These are phyloP conservation scores for Paxillus involutus DNA, from an alignment of 768 basidiomycete genomes.

Conservation along the genomic window DNA sequence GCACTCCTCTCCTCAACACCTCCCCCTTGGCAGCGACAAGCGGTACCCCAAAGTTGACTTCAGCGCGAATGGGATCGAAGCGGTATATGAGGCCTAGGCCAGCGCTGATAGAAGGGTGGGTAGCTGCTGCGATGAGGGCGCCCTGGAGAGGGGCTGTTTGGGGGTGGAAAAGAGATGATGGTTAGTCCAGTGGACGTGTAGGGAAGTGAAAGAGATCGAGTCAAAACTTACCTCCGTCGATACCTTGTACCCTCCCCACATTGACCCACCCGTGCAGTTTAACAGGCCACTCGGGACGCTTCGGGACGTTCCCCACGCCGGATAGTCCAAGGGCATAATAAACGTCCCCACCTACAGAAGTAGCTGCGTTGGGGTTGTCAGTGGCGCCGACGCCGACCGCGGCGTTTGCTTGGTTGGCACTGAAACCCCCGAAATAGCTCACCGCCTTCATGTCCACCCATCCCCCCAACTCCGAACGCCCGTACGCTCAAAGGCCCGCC, in stretches of 20 bases:
- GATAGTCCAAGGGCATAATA: conserved; percentile 79
- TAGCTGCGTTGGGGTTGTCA: conserved; percentile 45
- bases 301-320: conserved; percentile 71
- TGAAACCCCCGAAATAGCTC: conserved; percentile 21
- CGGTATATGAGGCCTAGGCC: conserved; percentile 84
- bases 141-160: conserved; percentile 7
- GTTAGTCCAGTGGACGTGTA: neutral
- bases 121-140: conserved; percentile 17
- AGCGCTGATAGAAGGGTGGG: conserved; percentile 63
- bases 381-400: neutral
- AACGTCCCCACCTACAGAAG: conserved; percentile 81
- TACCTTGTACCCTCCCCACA: conserved; percentile 67
- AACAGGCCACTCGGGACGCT: conserved; percentile 78
- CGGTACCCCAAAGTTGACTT: conserved; percentile 87
- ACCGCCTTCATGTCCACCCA: conserved; percentile 81
- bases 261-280: conserved; percentile 83
- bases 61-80: conserved; percentile 81
- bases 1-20: conserved; percentile 65
- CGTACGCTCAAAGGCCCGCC: conserved; percentile 89
- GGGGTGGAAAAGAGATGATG: neutral
- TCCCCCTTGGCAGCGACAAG: conserved; percentile 69
- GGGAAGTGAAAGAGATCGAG: neutral
- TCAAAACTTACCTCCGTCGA: conserved; percentile 52
- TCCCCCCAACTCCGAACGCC: conserved; percentile 68
- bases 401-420: neutral